Evolutionary conservation across 805 yeast species (phyloP).

Genomic region (Saturnispora diversa): DNA sequence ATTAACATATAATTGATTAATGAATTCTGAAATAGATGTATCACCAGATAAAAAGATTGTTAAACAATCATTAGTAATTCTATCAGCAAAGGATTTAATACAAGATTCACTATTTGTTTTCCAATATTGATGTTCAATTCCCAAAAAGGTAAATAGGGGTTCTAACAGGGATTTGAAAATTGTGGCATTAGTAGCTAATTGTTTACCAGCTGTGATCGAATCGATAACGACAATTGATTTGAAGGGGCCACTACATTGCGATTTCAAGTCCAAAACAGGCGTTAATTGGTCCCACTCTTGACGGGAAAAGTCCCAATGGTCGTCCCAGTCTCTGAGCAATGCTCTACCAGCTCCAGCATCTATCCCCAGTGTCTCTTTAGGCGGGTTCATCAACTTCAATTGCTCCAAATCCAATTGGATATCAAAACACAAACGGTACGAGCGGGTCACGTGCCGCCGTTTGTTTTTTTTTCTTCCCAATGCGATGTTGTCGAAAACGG

Average conservation of each 20-base stretch:
- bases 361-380: neutral
- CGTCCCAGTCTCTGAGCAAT: neutral
- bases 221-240: conserved; percentile 32
- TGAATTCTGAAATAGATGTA: conserved; percentile 70
- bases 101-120: conserved; percentile 34
- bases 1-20: conserved; percentile 41
- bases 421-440: too few species aligned
- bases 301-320: neutral
- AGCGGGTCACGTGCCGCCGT: too few species aligned
- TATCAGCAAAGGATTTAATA: conserved; percentile 30
- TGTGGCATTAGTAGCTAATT: conserved; percentile 27
- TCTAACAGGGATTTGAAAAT: conserved; percentile 36
- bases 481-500: too few species aligned
- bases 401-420: too few species aligned
- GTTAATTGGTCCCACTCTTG: neutral
- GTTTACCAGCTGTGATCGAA: conserved; percentile 43
- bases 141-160: conserved; percentile 39
- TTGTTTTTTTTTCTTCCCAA: too few species aligned
- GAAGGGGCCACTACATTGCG: neutral
- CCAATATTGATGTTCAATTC: conserved; percentile 22
- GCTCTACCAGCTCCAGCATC: neutral
- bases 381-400: too few species aligned
- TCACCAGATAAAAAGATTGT: conserved; percentile 65
- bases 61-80: conserved; percentile 6
- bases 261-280: neutral